Conservation (phyloP, 164 flowering plant species). For the Chimonanthus salicifolius region DNA sequence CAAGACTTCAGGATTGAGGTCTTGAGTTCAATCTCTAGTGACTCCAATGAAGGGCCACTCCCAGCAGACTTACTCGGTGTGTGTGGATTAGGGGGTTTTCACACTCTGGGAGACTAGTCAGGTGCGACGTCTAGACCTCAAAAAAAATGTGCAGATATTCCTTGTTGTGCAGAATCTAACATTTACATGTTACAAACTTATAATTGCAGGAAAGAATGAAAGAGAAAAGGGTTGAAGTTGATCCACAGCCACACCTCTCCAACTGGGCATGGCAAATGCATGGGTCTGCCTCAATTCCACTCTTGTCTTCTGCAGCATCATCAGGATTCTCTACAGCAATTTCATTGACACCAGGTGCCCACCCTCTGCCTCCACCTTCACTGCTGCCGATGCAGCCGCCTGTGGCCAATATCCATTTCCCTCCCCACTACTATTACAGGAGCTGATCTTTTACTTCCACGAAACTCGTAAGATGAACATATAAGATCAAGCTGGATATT, state of each 20-base stretch:
- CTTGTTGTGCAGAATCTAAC: background rate
- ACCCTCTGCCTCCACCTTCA: conserved; percentile 20
- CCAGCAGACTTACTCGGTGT: no score
- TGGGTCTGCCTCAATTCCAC: conserved; percentile 22
- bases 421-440: conserved; percentile 24
- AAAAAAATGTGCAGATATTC: background rate
- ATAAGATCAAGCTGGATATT: background rate
- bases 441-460: conserved; percentile 2
- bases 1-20: no score
- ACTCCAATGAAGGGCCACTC: no score
- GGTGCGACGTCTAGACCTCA: no score
- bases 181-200: background rate
- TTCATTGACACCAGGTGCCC: conserved; percentile 29
- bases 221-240: conserved; percentile 19
- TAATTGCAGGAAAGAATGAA: conserved; percentile 29
- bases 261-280: conserved; percentile 42
- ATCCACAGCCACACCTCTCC: conserved; percentile 16
- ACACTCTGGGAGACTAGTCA: no score
- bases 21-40: no score
- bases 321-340: conserved; percentile 74
- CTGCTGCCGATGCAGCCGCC: conserved; percentile 4
- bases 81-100: no score
- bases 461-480: background rate
- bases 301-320: conserved; percentile 71
- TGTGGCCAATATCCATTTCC: conserved; percentile 13